Conservation (phyloP, 2,329 filamentous ascomycete genomes). For the Pseudocercospora pini-densiflorae region DNA sequence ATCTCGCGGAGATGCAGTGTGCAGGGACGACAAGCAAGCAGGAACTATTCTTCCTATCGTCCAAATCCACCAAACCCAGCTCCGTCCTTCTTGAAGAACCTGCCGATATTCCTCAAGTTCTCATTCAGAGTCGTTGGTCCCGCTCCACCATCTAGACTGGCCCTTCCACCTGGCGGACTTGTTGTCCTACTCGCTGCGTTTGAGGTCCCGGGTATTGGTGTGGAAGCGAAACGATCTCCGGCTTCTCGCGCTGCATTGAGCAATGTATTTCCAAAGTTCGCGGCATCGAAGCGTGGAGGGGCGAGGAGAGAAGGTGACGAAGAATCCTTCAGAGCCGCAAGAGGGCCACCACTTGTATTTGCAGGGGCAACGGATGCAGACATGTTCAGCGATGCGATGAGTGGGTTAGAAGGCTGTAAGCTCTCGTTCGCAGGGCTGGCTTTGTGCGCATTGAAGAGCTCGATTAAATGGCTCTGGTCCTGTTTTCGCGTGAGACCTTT, state of each 20-base stretch:
- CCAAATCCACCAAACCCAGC: slow-evolving; percentile 52
- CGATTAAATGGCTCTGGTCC: slow-evolving; percentile 81
- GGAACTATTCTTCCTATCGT: slow-evolving; percentile 5
- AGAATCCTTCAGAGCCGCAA: slow-evolving; percentile 47
- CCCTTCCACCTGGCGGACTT: slow-evolving; percentile 34
- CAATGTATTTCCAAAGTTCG: slow-evolving; percentile 79
- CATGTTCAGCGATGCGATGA: slow-evolving; percentile 69
- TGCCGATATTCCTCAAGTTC: slow-evolving; percentile 93
- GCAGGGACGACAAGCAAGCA: neutral
- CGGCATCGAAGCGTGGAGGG: slow-evolving; percentile 70
- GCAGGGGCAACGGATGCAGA: slow-evolving; percentile 44
- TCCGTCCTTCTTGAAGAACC: slow-evolving; percentile 91
- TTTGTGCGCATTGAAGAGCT: slow-evolving; percentile 88
- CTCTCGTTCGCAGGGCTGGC: slow-evolving; percentile 68
- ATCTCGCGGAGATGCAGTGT: neutral
- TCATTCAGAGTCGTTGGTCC: slow-evolving; percentile 77
- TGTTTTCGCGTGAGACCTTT: slow-evolving; percentile 83
- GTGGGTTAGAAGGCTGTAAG: slow-evolving; percentile 67
- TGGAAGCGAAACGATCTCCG: slow-evolving; percentile 67
- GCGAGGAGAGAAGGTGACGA: slow-evolving; percentile 43
- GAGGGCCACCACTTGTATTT: slow-evolving; percentile 26
- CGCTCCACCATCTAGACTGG: slow-evolving; percentile 34
- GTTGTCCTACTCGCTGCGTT: slow-evolving; percentile 41
- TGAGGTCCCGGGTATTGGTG: slow-evolving; percentile 47
- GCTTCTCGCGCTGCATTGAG: slow-evolving; percentile 87